phyloP scores from a whole-genome alignment of 2,329 filamentous ascomycete genomes.

The Chaetomiaceae sp. region DNA sequence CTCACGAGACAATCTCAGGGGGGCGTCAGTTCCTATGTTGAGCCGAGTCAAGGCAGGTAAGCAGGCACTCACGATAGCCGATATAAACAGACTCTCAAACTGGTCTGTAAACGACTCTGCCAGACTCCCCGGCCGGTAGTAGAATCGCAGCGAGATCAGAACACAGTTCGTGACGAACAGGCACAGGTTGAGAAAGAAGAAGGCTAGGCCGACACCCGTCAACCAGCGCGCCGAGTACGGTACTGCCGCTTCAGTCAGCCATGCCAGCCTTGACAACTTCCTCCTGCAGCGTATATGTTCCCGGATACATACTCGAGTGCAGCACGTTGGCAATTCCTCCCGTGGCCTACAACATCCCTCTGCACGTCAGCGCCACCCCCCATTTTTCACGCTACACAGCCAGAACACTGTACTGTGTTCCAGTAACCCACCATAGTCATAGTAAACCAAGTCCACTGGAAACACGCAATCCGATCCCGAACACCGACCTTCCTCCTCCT shows the following conservation, averaged over 20 bases:
- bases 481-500: constrained; percentile 32
- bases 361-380: neutral
- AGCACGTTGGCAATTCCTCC: constrained; percentile 52
- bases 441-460: constrained; percentile 73
- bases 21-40: neutral
- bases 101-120: constrained; percentile 67
- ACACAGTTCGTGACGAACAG: constrained; percentile 58
- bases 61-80: constrained; percentile 52
- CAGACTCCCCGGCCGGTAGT: constrained; percentile 63
- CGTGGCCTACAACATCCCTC: constrained; percentile 37
- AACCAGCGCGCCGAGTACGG: constrained; percentile 52
- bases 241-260: constrained; percentile 28
- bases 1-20: constrained; percentile 38
- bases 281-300: too few species aligned
- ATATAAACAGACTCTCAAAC: constrained; percentile 71
- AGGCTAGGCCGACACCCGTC: constrained; percentile 50
- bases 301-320: constrained; percentile 40
- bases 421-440: constrained; percentile 47
- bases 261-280: too few species aligned
- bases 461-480: constrained; percentile 46
- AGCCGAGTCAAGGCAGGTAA: neutral
- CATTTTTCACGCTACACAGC: neutral
- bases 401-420: neutral
- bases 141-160: constrained; percentile 63
- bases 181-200: constrained; percentile 57